Base-by-base conservation (phyloP, 148 eudicot genomes). In the Vaccinium vitisidaea region DNA sequence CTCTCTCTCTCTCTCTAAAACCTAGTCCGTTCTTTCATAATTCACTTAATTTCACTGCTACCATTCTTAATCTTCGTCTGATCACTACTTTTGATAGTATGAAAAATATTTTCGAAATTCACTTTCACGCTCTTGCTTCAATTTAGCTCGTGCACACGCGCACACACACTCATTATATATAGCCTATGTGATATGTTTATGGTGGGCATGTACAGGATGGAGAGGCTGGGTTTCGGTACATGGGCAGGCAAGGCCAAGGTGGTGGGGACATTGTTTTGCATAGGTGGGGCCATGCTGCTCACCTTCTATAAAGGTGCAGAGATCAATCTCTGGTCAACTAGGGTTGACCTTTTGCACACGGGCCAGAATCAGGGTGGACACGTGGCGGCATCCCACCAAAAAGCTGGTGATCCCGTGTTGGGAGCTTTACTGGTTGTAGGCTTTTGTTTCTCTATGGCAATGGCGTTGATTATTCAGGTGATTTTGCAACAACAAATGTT, bases 191-290 rank as follows among this genome's bases (percentile, higher is more conserved):
- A 43, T 43, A 43, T 43, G 46, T 43, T 43, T 43, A 43, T 43
- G 46, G 46, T 43, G 46, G 6, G 6, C 46, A 8, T 52, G 59
- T 18, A 59, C 65, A 21, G 3, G 25, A 59, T 59, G 65, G 65
- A 59, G 65, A 59, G 8, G 25, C 2, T 59, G 23, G n/a, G 10
- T 2, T 19, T 59, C 19, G 25, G 23, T 21, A 75, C 53, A 9
- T 16, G 23, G 11, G 70, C 70, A 80, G 70, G 82, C 48, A 58
- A 80, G 50, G 82, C 70, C 5, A 80, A 30, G 70, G 49, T 56
- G 16, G 30, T 18, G 15, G 70, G 81, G 10, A 53, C 63, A 11
- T 14, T 27, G 1, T 25, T 52, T 8, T 25, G 61, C 43, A 6
- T 54, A 2, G 46, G 70, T 16, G 70, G 52, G 9, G 82, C 70